Evolutionary conservation across 2,329 filamentous ascomycete genomes (phyloP), one percentile per base, ranked within the genome.

Genomic region (Zasmidium cellare): DNA sequence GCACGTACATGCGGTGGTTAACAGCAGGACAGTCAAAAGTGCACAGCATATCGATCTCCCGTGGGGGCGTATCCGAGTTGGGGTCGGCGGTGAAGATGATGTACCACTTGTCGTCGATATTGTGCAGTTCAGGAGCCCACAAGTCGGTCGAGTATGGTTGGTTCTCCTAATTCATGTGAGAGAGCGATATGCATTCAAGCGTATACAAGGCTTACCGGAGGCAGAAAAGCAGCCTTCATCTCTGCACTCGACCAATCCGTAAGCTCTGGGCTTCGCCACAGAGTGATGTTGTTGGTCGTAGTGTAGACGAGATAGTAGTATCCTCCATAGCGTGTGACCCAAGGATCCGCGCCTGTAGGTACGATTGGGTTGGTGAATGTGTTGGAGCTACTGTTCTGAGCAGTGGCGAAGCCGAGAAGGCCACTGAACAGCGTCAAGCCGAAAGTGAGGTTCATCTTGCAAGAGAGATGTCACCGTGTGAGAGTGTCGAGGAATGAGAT

Each of bases 1-100:
- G 72, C 1, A 81, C 77, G 63, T 76, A 81, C 79, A 82, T 82
- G 19, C 80, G 71, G 65, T 82, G 80, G 59, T 80, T 65, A 78
- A 81, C 65, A 73, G 74, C 73, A 79, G 24, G 44, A 41, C 44
- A 48, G 56, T 56, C 53, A 66, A 74, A 80, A 41, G 76, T 71
- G 65, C 79, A 81, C 64, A 74, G 74, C 73, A 79, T 79, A 56
- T 81, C 79, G 3, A 75, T 71, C 56, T 78, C 74, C 0, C 79
- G 79, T 0, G 78, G 75, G 1, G 79, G 79, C 2, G 60, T 60
- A 65, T 82, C 80, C 28, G 67, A 65, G 57, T 75, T 75, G 1
- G 79, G 78, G 58, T 82, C 79, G 3, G 77, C 80, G 1, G 79
- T 82, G 69, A 82, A 82, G 61, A 82, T 81, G 53, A 82, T 71